Base-by-base conservation (phyloP, 352 stramenopile species). In the Phytopythium litorale region DNA sequence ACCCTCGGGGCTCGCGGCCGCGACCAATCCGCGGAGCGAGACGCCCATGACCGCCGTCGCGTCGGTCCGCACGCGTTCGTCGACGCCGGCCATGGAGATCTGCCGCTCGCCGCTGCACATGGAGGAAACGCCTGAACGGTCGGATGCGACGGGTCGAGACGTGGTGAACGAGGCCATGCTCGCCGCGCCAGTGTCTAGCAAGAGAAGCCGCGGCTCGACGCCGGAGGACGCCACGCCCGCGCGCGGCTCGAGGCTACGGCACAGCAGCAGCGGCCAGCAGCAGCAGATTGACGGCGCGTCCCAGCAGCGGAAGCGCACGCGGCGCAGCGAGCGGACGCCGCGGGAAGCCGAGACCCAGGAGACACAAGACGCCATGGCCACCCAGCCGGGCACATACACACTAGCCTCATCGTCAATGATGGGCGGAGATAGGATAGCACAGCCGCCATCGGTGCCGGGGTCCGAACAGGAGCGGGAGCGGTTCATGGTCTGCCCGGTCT, bases 401-500 rank as follows among this genome's bases (percentile, higher is more conserved):
- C 21, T 25, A 28, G 49, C 43, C 18, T 18, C 16, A 30, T 30
- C 16, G 42, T 30, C 40, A 3, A 25, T 45, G 19, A 21, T 18
- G 12, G 38, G 28, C 62, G 1, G 67, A 66, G 56, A 56, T 49
- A 72, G 56, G 62, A 40, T 62, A 57, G 50, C 58, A 74, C 11
- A 65, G 63, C 42, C 63, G 66, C 16, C 68, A 65, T 23, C 53
- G 23, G 25, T 33, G n/a, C 5, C 25, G 8, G 25, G 21, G 18
- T 28, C 16, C 18, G 35, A 25, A 5, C 68, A 81, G 57, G 81
- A 91, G 54, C 71, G 72, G 35, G 84, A 93, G 64, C 78, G 78
- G 28, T 71, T 88, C 28, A 89, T 95, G 79, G 71, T 88, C 56
- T 95, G 87, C 45, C 70, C 87, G 0, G 84, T 95, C 43, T 95